A percentile compares a stretch with the other conserved stretches of the same genome.
These are phyloP conservation scores for Wolfiporia cocos DNA, from an alignment of 1,284 basidiomycete species.

Conservation along the genomic window DNA sequence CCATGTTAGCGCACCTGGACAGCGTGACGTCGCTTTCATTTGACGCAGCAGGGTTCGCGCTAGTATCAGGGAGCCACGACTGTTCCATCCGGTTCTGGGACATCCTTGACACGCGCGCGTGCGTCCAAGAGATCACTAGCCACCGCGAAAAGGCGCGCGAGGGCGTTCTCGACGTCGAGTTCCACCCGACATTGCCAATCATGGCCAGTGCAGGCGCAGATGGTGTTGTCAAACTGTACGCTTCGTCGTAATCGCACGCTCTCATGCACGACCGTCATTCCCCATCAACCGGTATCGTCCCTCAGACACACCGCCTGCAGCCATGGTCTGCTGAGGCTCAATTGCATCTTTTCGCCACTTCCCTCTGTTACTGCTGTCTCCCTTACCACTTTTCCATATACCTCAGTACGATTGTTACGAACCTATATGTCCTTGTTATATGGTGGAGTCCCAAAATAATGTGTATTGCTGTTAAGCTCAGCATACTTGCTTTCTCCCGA, in stretches of 20 bases:
- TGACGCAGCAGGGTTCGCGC: conserved; percentile 79
- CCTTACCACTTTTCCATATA: conserved; percentile 2
- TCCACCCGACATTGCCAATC: conserved; percentile 80
- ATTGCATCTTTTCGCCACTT: neutral
- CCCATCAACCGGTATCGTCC: neutral
- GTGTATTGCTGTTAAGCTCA: no score
- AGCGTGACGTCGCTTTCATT: conserved; percentile 89
- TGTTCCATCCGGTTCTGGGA: conserved; percentile 97
- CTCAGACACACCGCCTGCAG: neutral
- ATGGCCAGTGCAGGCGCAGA: conserved; percentile 93
- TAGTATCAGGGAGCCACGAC: conserved; percentile 91
- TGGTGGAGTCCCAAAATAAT: no score
- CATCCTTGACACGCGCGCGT: conserved; percentile 71
- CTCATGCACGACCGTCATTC: conserved; percentile 4
- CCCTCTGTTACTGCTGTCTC: neutral
- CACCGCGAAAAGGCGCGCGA: conserved; percentile 87
- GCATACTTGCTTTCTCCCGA: no score
- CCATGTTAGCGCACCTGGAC: conserved; percentile 88
- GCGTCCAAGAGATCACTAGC: conserved; percentile 85
- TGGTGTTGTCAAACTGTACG: conserved; percentile 89
- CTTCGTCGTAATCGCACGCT: conserved; percentile 53
- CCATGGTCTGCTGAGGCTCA: no score
- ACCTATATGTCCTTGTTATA: no score
- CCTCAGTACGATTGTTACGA: conserved; percentile 7
- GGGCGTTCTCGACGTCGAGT: conserved; percentile 85